A percentile compares a stretch with the other conserved stretches of the same genome.
These are phyloP conservation scores for Lasiodiplodia gonubiensis DNA, from an alignment of 2,329 filamentous ascomycete genomes.

Conservation along the genomic window DNA sequence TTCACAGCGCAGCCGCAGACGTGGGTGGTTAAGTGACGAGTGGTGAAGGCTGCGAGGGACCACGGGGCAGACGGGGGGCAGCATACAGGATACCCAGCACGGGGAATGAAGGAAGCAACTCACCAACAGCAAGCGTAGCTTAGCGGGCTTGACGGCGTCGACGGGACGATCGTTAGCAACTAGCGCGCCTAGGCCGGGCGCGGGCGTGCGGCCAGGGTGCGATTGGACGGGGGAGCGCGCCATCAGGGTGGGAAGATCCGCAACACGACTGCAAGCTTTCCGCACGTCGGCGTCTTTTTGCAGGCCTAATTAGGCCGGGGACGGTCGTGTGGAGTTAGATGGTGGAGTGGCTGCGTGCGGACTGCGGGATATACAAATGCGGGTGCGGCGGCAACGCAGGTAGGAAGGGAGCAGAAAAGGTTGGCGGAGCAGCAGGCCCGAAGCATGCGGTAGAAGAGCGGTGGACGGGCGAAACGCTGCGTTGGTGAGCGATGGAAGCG, in stretches of 20 bases:
- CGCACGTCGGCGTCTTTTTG: conserved; percentile 22
- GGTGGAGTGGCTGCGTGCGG: conserved; percentile 14
- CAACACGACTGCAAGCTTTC: conserved; percentile 14
- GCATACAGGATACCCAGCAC: conserved; percentile 20
- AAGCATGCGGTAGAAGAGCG: background rate
- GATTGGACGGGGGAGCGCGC: conserved; percentile 18
- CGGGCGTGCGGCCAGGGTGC: background rate
- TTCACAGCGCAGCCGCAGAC: conserved; percentile 14
- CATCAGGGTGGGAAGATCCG: conserved; percentile 24
- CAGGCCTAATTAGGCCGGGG: conserved; percentile 13
- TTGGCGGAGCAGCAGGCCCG: conserved; percentile 1
- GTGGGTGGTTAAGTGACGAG: conserved; percentile 13
- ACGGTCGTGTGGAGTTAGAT: conserved; percentile 19
- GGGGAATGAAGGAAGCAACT: conserved; percentile 10
- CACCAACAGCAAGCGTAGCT: conserved; percentile 8
- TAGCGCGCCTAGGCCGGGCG: conserved; percentile 18
- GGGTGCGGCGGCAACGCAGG: background rate
- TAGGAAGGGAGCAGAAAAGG: background rate
- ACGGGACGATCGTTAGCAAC: conserved; percentile 20
- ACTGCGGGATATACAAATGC: conserved; percentile 18
- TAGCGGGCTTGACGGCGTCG: conserved; percentile 21
- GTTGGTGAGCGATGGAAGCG: conserved; percentile 17
- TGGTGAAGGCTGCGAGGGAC: conserved; percentile 5
- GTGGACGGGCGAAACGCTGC: conserved; percentile 6
- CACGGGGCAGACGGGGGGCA: background rate